These are phyloP conservation scores for Gossypium sturtianum DNA, from an alignment of 345 rosid species.

Conservation along the genomic window DNA sequence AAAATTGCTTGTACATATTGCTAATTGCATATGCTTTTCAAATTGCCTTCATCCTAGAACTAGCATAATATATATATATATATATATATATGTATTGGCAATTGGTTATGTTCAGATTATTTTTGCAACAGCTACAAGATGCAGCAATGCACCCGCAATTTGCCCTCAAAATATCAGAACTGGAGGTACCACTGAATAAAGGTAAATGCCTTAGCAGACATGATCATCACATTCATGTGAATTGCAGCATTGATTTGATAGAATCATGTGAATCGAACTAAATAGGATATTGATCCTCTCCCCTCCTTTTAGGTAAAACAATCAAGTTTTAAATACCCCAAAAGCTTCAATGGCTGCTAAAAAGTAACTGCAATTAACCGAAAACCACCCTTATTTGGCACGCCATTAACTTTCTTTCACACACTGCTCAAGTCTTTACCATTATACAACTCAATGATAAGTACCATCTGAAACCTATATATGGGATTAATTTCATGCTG, in stretches of 20 bases:
- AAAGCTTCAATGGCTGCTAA: not conserved
- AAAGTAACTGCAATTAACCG: not conserved
- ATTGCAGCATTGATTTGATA: not conserved
- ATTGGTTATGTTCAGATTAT: not conserved
- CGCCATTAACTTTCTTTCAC: not conserved
- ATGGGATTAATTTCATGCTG: not conserved
- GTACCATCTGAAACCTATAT: not conserved
- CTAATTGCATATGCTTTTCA: not conserved
- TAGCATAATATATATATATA: not conserved
- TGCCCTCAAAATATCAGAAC: not conserved
- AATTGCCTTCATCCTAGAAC: not conserved
- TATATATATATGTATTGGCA: not conserved
- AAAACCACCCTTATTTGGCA: not conserved
- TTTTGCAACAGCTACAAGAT: not conserved
- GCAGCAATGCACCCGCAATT: not conserved
- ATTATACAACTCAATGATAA: not conserved
- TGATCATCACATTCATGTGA: slow-evolving; percentile 12
- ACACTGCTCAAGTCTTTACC: not conserved
- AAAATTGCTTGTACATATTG: not conserved
- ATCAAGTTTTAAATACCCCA: not conserved
- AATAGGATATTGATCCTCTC: not conserved
- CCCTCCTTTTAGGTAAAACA: not conserved
- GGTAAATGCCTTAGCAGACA: not conserved
- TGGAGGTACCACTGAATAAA: not conserved
- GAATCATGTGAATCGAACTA: not conserved